These are phyloP conservation scores for Nicotiana attenuata DNA, from an alignment of 257 asterid species.

Conservation along the genomic window DNA sequence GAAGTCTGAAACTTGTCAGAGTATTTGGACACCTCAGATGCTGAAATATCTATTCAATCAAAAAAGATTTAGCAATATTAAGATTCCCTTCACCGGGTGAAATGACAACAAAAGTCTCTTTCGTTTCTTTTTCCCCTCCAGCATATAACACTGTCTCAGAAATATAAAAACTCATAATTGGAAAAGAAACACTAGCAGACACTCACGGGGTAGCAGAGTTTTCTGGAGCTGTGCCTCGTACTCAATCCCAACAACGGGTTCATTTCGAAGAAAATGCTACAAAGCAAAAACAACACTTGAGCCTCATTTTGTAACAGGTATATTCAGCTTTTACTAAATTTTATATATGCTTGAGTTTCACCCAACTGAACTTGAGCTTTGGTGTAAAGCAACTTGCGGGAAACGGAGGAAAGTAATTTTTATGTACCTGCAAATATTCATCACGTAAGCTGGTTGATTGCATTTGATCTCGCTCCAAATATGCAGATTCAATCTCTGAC, in stretches of 20 bases:
- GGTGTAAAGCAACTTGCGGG: not conserved
- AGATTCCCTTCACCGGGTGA: not conserved
- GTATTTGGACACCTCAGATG: slow-evolving; percentile 77
- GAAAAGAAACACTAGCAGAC: not conserved
- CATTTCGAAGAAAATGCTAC: slow-evolving; percentile 90
- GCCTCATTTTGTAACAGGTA: not conserved
- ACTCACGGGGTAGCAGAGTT: slow-evolving; percentile 85
- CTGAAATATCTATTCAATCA: slow-evolving; percentile 52
- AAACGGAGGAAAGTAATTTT: not conserved
- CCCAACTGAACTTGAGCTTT: not conserved
- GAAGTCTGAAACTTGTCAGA: slow-evolving; percentile 69
- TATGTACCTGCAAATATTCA: slow-evolving; percentile 76
- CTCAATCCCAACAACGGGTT: slow-evolving; percentile 92
- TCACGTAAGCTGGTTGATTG: slow-evolving; percentile 83
- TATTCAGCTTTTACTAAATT: slow-evolving; percentile 2
- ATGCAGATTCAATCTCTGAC: slow-evolving; percentile 96
- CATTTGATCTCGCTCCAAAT: slow-evolving; percentile 88
- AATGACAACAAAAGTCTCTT: not conserved
- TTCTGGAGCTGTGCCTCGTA: slow-evolving; percentile 90
- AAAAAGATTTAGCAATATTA: slow-evolving; percentile 12
- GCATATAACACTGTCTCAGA: not conserved
- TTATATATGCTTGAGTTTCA: not conserved
- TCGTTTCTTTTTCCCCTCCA: not conserved
- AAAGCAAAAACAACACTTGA: slow-evolving; percentile 14
- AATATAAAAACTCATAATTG: not conserved